Percentiles rank a stretch among this genome's conserved stretches.
These are phyloP conservation scores for Ceratocystis ficicola DNA, from an alignment of 2,329 filamentous ascomycete species.

Conservation along the genomic window DNA sequence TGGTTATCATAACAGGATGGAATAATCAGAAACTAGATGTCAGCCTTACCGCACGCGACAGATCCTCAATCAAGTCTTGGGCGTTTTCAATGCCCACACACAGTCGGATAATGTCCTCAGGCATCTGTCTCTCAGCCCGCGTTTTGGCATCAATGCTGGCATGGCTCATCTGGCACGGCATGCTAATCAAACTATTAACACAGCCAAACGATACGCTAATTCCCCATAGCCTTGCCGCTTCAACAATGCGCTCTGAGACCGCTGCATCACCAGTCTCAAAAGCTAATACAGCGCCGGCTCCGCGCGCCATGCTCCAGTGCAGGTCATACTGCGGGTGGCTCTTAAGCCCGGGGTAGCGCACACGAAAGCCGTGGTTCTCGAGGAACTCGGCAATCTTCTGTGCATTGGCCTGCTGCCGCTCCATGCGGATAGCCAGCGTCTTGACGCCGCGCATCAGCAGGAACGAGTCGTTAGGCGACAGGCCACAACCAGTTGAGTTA, in stretches of 20 bases:
- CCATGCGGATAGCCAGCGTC: slow-evolving; percentile 94
- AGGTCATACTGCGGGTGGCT: slow-evolving; percentile 94
- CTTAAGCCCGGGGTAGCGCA: slow-evolving; percentile 85
- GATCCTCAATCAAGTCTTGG: slow-evolving; percentile 82
- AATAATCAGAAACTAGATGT: background rate
- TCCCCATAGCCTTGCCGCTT: slow-evolving; percentile 79
- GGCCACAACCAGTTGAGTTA: slow-evolving; percentile 87
- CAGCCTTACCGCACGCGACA: slow-evolving; percentile 70
- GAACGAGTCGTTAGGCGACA: slow-evolving; percentile 93
- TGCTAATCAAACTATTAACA: slow-evolving; percentile 96
- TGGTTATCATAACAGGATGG: background rate
- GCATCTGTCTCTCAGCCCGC: slow-evolving; percentile 74
- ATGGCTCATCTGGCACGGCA: slow-evolving; percentile 99
- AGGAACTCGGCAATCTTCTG: slow-evolving; percentile 86
- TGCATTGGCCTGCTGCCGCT: slow-evolving; percentile 91
- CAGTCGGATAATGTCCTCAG: slow-evolving; percentile 88
- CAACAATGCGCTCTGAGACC: slow-evolving; percentile 84
- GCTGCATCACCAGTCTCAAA: slow-evolving; percentile 86
- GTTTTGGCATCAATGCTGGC: slow-evolving; percentile 96
- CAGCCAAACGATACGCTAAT: slow-evolving; percentile 97
- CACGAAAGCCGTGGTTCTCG: slow-evolving; percentile 80
- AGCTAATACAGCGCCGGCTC: slow-evolving; percentile 83
- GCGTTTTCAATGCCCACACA: slow-evolving; percentile 95
- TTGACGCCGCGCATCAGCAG: slow-evolving; percentile 91
- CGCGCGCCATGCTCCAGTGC: slow-evolving; percentile 89